Percentiles rank a stretch among this genome's conserved stretches.
Conservation (phyloP, 805 yeast species). For the Candida xyloterini region DNA sequence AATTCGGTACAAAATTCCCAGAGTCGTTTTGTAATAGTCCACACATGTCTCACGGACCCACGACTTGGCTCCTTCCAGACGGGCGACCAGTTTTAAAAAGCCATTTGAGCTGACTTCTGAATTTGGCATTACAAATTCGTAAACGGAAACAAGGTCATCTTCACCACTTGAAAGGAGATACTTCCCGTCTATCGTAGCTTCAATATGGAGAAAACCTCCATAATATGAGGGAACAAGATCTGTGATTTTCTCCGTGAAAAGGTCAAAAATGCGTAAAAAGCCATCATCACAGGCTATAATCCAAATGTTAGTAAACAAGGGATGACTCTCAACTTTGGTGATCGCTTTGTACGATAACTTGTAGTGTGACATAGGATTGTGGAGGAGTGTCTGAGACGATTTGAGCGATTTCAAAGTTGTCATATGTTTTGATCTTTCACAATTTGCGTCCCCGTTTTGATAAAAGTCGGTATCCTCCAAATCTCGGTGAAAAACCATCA, state of each 20-base stretch:
- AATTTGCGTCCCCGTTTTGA: slow-evolving; percentile 10
- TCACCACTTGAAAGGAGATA: slow-evolving; percentile 52
- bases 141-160: slow-evolving; percentile 48
- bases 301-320: slow-evolving; percentile 38
- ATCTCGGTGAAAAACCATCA: slow-evolving; percentile 49
- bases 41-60: slow-evolving; percentile 48
- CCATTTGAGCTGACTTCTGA: slow-evolving; percentile 15
- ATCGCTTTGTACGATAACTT: slow-evolving; percentile 59
- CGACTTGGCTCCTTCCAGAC: slow-evolving; percentile 47
- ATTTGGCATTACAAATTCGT: slow-evolving; percentile 31
- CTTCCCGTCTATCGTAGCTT: slow-evolving; percentile 46
- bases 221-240: slow-evolving; percentile 64
- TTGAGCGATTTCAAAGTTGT: slow-evolving; percentile 27
- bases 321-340: slow-evolving; percentile 44
- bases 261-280: slow-evolving; percentile 53
- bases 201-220: slow-evolving; percentile 55
- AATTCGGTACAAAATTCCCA: slow-evolving; percentile 41
- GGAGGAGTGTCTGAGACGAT: slow-evolving; percentile 1
- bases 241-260: slow-evolving; percentile 39
- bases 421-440: slow-evolving; percentile 33
- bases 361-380: slow-evolving; percentile 57
- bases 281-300: slow-evolving; percentile 68
- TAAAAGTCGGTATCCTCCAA: slow-evolving; percentile 44
- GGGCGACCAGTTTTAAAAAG: slow-evolving; percentile 26
- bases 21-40: slow-evolving; percentile 36